These are phyloP conservation scores for Triangularia verruculosa DNA, from an alignment of 2,329 filamentous ascomycete genomes.

Conservation along the genomic window DNA sequence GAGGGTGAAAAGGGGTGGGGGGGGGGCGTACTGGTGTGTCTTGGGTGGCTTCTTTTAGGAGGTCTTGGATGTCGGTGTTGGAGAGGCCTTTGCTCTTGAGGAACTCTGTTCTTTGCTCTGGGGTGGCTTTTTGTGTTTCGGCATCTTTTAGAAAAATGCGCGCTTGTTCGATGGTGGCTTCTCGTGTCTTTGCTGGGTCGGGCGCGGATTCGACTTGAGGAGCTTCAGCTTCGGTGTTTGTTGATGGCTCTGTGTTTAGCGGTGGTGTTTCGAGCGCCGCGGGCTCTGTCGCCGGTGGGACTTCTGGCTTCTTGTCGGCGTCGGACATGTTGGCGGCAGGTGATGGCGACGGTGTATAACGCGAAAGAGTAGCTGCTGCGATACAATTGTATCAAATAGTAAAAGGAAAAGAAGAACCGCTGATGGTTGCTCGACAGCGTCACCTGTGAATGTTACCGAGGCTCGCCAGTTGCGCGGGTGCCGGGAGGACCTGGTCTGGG, in stretches of 20 bases:
- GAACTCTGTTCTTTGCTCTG: constrained; percentile 73
- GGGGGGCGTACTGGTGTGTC: constrained; percentile 13
- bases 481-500: constrained; percentile 11
- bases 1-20: neutral
- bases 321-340: constrained; percentile 27
- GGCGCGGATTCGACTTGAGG: constrained; percentile 3
- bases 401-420: neutral
- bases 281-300: constrained; percentile 11
- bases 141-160: constrained; percentile 73
- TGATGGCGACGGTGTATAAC: neutral
- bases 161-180: constrained; percentile 59
- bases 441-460: constrained; percentile 18
- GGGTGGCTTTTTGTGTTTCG: constrained; percentile 63
- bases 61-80: constrained; percentile 62
- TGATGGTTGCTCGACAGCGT: neutral
- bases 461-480: constrained; percentile 6
- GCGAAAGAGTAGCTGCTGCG: neutral
- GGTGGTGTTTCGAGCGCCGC: constrained; percentile 19
- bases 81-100: constrained; percentile 72
- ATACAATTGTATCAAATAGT: neutral
- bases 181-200: constrained; percentile 6
- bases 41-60: constrained; percentile 46
- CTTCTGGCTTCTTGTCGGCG: constrained; percentile 18
- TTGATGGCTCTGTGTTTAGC: constrained; percentile 13
- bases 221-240: constrained; percentile 1